Evolutionary conservation across 805 yeast genomes (phyloP).

Genomic region (Saturnispora ahearnii): DNA sequence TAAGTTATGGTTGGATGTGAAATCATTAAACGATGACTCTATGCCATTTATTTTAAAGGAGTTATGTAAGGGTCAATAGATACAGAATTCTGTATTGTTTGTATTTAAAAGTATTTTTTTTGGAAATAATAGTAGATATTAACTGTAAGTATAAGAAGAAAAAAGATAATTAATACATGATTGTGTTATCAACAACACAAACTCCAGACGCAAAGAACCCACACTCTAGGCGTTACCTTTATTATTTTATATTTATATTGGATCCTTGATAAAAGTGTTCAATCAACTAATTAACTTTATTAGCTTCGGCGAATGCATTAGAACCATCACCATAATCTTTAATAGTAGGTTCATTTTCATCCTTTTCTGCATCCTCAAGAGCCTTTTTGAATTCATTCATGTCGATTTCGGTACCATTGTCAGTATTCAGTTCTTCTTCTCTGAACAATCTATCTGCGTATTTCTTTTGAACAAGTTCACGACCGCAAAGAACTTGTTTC

Average conservation of each 20-base stretch:
- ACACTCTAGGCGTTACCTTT: conserved; percentile 11
- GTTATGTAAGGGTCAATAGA: conserved; percentile 4
- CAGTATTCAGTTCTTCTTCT: conserved; percentile 41
- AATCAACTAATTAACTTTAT: conserved; percentile 9
- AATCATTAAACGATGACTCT: conserved; percentile 30
- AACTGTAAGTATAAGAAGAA: no score
- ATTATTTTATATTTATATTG: not conserved
- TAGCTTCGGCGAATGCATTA: conserved; percentile 29
- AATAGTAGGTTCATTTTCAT: conserved; percentile 37
- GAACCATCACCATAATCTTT: conserved; percentile 71
- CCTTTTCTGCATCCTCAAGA: conserved; percentile 42
- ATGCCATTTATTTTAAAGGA: conserved; percentile 16
- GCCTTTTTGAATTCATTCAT: conserved; percentile 47
- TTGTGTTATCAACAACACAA: not conserved
- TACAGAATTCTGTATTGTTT: not conserved
- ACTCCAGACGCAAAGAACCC: conserved; percentile 13
- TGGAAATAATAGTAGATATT: no score
- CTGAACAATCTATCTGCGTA: conserved; percentile 46
- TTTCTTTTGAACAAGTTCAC: conserved; percentile 56
- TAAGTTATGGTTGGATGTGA: conserved; percentile 36
- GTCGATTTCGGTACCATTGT: conserved; percentile 45
- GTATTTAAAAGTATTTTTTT: not conserved
- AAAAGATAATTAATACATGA: not conserved
- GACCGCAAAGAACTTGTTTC: conserved; percentile 43
- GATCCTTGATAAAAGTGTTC: not conserved